These are phyloP conservation scores for Zygosaccharomyces sapae DNA, from an alignment of 1,139 yeast species.

Conservation along the genomic window DNA sequence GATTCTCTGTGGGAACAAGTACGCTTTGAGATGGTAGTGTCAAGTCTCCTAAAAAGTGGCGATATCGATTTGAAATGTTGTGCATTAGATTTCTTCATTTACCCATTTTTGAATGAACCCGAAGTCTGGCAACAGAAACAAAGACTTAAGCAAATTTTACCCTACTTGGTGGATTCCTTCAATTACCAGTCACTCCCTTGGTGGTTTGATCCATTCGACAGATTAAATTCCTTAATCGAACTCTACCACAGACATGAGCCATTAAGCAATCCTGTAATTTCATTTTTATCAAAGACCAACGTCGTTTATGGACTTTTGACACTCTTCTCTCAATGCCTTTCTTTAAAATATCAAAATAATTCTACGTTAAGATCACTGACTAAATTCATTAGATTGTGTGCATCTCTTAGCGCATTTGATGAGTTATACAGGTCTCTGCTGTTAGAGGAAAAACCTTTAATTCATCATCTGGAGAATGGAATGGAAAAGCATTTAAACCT, in stretches of 20 bases:
- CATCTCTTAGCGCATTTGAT: constrained; percentile 30
- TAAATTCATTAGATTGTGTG: constrained; percentile 28
- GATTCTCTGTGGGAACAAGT: constrained; percentile 18
- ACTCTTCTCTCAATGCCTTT: constrained; percentile 26
- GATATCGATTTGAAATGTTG: constrained; percentile 25
- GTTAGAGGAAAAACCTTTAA: constrained; percentile 23
- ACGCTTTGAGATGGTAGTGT: constrained; percentile 21
- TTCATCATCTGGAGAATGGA: constrained; percentile 26
- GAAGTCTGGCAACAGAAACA: constrained; percentile 18
- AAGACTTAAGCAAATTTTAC: constrained; percentile 22
- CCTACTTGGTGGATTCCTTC: constrained; percentile 28
- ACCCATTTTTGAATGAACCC: constrained; percentile 21
- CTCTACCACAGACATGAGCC: constrained; percentile 28
- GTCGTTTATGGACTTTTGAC: constrained; percentile 28
- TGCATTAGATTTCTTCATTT: constrained; percentile 22
- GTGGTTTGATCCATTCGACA: constrained; percentile 34
- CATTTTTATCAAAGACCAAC: constrained; percentile 25
- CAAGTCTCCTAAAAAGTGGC: constrained; percentile 26
- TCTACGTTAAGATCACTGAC: constrained; percentile 21
- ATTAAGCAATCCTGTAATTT: constrained; percentile 27
- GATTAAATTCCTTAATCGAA: constrained; percentile 22
- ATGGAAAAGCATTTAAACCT: constrained; percentile 25
- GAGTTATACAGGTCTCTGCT: constrained; percentile 28
- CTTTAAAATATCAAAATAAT: constrained; percentile 19
- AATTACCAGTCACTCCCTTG: constrained; percentile 27